Base-by-base conservation (phyloP, 2,329 filamentous ascomycete species). In the Aureobasidium namibiae region DNA sequence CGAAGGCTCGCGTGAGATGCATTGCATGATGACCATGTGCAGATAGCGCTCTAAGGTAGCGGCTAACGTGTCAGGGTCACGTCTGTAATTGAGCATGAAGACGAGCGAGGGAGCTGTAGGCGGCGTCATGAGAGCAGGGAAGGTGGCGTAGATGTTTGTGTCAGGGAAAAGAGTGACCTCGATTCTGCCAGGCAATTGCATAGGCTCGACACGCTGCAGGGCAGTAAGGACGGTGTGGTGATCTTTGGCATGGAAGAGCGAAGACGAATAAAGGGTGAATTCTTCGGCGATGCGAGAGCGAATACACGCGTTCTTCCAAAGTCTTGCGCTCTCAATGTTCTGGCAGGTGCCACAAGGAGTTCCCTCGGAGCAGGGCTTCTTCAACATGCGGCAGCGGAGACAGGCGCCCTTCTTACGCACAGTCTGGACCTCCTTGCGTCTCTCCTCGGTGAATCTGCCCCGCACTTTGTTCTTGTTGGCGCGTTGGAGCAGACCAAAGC, bases 361-460 rank as follows among this genome's bases (percentile, higher is more conserved):
- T 21, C 81, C 81, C 34, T 80, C 80, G 9, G 82, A 84, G 64
- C 82, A 85, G 46, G 81, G 80, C 65, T 85, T 85, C 71, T 84
- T 85, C 24, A 85, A 71, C 82, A 85, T 84, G 14, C 82, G 80
- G 67, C 82, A 85, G 34, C 82, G 78, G 62, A 85, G 79, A 65
- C 82, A 85, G 8, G 82, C 82, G 13, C 82, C 82, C 56, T 78
- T 75, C 67, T 84, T 84, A 24, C 82, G 76, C 34, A 84, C 79
- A 61, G 81, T 77, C 62, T 82, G 79, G 1, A 85, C 82, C 65
- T 85, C 80, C 62, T 82, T 79, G 34, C 82, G 77, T 61, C 82
- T 73, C 23, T 75, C 74, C 44, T 82, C 80, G 31, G 78, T 76
- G 65, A 85, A 85, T n/a, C 78, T 74, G 3, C 79, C 79, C 44